phyloP scores from a whole-genome alignment of 2,329 filamentous ascomycete genomes.

The Neonectria punicea region DNA sequence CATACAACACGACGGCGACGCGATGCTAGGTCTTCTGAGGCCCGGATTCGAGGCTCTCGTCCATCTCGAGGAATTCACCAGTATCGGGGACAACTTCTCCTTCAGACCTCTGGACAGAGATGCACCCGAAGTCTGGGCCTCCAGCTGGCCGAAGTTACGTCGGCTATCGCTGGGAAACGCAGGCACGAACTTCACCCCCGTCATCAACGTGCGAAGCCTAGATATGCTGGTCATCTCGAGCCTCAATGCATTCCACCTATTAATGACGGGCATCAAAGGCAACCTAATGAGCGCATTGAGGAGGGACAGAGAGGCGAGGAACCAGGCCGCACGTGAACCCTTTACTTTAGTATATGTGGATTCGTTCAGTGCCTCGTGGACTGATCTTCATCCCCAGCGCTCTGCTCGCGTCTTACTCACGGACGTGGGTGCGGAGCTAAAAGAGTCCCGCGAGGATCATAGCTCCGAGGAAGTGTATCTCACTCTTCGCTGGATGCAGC shows the following conservation, averaged over 20 bases:
- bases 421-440: slow-evolving; percentile 4
- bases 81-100: slow-evolving; percentile 11
- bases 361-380: slow-evolving; percentile 8
- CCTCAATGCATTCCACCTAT: neutral
- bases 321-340: neutral
- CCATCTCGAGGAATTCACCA: slow-evolving; percentile 21
- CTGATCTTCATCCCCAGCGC: slow-evolving; percentile 6
- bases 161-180: slow-evolving; percentile 7
- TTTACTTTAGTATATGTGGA: slow-evolving; percentile 12
- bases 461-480: neutral
- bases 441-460: neutral
- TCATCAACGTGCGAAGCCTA: neutral
- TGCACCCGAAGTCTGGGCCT: slow-evolving; percentile 11
- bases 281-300: slow-evolving; percentile 9
- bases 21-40: neutral
- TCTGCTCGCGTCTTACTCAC: slow-evolving; percentile 11
- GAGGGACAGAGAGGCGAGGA: neutral
- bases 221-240: slow-evolving; percentile 6
- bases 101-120: neutral
- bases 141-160: slow-evolving; percentile 14
- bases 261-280: slow-evolving; percentile 6
- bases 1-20: neutral
- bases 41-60: slow-evolving; percentile 17
- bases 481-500: slow-evolving; percentile 9
- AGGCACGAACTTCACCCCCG: slow-evolving; percentile 2